phyloP scores from a whole-genome alignment of 352 stramenopile species.

The Pilasporangium apinafurcum region DNA sequence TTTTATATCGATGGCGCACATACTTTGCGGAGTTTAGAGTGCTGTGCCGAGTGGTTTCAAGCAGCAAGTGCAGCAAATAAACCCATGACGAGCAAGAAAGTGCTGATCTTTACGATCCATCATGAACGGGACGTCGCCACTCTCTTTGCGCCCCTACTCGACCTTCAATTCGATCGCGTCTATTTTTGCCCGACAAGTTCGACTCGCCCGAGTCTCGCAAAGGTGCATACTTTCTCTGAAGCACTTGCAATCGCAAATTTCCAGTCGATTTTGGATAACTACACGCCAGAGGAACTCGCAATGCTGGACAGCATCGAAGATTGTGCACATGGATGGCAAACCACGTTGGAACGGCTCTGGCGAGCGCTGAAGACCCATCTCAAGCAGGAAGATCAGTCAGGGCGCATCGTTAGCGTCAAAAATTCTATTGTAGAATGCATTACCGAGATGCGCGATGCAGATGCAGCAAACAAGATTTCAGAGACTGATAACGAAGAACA shows the following conservation, averaged over 20 bases:
- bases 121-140: constrained; percentile 75
- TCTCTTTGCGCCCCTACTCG: constrained; percentile 55
- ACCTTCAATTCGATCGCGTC: constrained; percentile 56
- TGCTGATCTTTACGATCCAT: constrained; percentile 80
- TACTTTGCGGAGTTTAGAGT: constrained; percentile 74
- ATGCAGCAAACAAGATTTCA: constrained; percentile 1
- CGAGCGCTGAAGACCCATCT: constrained; percentile 32
- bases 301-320: constrained; percentile 30
- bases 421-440: constrained; percentile 60
- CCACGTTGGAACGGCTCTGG: constrained; percentile 51
- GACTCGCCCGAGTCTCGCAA: constrained; percentile 53
- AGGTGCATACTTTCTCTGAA: constrained; percentile 64
- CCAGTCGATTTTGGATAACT: constrained; percentile 26
- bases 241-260: constrained; percentile 31
- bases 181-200: constrained; percentile 72
- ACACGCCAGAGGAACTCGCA: constrained; percentile 34
- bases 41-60: constrained; percentile 66
- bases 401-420: constrained; percentile 29
- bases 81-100: constrained; percentile 15
- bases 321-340: constrained; percentile 47
- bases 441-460: constrained; percentile 32
- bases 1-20: constrained; percentile 89
- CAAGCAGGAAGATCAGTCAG: constrained; percentile 15
- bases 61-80: constrained; percentile 4
- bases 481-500: constrained; percentile 18